Base-by-base conservation (phyloP, 1,284 basidiomycete genomes). In the Tilletia walkeri region DNA sequence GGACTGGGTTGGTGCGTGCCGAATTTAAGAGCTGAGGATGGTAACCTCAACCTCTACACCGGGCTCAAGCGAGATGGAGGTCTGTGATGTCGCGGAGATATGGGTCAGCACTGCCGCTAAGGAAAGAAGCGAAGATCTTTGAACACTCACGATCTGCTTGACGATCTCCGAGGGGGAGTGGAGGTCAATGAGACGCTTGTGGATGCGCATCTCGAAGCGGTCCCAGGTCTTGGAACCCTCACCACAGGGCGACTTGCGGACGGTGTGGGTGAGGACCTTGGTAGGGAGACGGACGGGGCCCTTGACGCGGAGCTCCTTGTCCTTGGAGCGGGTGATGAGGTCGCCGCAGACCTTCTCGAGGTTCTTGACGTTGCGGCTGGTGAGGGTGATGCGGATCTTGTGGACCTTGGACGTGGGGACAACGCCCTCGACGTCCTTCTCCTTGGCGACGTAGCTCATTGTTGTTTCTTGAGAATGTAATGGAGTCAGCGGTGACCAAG, bases 171-270 rank as follows among this genome's bases (percentile, higher is more conserved):
- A 93, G 75, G 95, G 95, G 73, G 95, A 95, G 88, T 95, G 94
- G 77, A 99, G 88, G 89, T 99, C 96, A 85, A 99, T 99, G 86
- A 99, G 89, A 84, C 96, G 93, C 89, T 99, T 99, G 91, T 99
- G 95, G 80, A 99, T 89, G 88, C 95, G 94, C 88, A 99, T 90
- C 88, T 99, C 95, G 87, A 95, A 99, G 84, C 93, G 91, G 87
- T 99, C 96, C 96, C 96, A 99, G 85, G 96, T 99, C 91, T 99
- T 99, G 84, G 85, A 84, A 89, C 96, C 96, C 88, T 99, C 96
- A 95, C 96, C 96, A 86, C 96, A 82, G 66, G 82, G 82, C 49
- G 81, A 82, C 80, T 83, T 83, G 85, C 96, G 93, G 87, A 94
- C 98, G 86, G 95, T 97, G 88, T 98, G 95, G 86, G 93, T 93